Evolutionary conservation across 2,329 filamentous ascomycete genomes (phyloP).

Genomic region (Epichloe gansuensis): DNA sequence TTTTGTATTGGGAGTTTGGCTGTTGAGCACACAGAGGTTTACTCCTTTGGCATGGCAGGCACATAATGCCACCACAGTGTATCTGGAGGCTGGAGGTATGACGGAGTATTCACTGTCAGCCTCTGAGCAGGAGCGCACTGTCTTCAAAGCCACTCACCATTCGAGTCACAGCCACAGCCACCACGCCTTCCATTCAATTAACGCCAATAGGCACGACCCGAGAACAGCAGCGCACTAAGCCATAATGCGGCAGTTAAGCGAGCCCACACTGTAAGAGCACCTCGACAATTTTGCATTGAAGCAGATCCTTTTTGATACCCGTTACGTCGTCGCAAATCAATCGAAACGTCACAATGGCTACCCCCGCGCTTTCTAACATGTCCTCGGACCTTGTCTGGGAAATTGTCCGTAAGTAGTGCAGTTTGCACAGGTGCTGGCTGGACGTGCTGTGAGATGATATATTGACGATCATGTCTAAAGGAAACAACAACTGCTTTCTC

Average conservation of each 20-base stretch:
- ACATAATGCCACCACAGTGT: background rate
- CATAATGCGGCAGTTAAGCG: constrained; percentile 20
- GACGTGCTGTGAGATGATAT: background rate
- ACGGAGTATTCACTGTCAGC: background rate
- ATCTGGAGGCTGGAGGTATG: background rate
- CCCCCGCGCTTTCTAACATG: constrained; percentile 53
- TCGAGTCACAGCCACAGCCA: background rate
- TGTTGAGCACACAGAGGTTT: background rate
- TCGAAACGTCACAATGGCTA: constrained; percentile 39
- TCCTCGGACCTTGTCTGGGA: constrained; percentile 91
- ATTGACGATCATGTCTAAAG: constrained; percentile 29
- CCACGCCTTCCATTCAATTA: constrained; percentile 9
- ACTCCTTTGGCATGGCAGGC: constrained; percentile 7
- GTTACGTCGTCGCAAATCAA: constrained; percentile 14
- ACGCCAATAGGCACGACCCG: constrained; percentile 9
- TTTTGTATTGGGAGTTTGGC: background rate
- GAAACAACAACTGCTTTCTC: constrained; percentile 78
- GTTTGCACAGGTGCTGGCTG: background rate
- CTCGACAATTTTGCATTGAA: constrained; percentile 14
- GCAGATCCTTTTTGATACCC: constrained; percentile 12
- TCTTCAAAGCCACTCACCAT: background rate
- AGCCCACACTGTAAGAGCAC: constrained; percentile 27
- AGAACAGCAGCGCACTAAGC: constrained; percentile 14
- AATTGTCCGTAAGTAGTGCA: constrained; percentile 74
- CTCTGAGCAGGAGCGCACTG: background rate